These are phyloP conservation scores for Massariosphaeria phaeospora DNA, from an alignment of 495 filamentous ascomycete genomes.

Conservation along the genomic window DNA sequence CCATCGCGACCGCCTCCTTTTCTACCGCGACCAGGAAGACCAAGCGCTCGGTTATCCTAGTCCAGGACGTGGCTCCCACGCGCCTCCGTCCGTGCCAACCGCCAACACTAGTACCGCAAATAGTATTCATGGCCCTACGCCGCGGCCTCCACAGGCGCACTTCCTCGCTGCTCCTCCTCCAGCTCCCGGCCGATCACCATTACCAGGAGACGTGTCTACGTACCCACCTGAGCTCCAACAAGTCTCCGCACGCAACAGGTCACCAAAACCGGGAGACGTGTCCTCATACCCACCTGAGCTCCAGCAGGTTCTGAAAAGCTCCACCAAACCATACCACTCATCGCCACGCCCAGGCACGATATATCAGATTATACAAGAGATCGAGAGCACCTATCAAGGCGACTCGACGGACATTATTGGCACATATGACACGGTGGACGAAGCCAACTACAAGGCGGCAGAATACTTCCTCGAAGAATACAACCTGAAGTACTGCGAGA, in stretches of 20 bases:
- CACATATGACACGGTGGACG: not conserved
- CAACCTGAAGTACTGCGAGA: not conserved
- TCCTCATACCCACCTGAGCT: not conserved
- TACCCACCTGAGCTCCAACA: not conserved
- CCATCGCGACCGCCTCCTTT: not conserved
- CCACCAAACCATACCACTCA: not conserved
- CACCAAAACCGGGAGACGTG: not conserved
- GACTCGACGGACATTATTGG: not conserved
- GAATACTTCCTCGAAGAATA: not conserved
- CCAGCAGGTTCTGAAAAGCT: not conserved
- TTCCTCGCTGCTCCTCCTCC: not conserved
- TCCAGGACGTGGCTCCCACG: not conserved
- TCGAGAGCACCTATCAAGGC: not conserved
- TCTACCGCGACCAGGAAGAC: not conserved
- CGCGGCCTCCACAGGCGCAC: not conserved
- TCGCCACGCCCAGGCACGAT: not conserved
- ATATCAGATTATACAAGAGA: not conserved
- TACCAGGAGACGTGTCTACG: not conserved
- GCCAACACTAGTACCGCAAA: not conserved
- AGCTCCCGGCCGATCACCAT: too few species aligned
- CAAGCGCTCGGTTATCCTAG: conserved; percentile 1
- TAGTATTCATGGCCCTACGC: not conserved
- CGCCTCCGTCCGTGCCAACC: not conserved
- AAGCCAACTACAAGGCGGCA: not conserved
- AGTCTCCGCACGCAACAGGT: not conserved